Conservation (phyloP, 441 rosid species). For the Euphorbia celastroides region DNA sequence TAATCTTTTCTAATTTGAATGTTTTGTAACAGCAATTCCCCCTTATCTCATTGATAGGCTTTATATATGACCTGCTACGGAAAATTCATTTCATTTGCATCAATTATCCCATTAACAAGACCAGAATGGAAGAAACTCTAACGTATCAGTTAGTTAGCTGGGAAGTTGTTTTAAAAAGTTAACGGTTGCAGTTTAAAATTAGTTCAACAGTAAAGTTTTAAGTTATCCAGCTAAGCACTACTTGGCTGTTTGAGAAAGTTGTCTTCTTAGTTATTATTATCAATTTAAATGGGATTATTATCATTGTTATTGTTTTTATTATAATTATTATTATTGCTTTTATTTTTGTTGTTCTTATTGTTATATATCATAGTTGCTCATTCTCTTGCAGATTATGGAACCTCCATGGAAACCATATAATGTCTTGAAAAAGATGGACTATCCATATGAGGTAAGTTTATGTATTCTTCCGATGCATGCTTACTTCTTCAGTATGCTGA, state of each 20-base stretch:
- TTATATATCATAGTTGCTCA: conserved; percentile 4
- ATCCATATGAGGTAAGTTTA: conserved; percentile 76
- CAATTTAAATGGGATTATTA: no score
- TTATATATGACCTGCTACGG: neutral
- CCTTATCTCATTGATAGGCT: neutral
- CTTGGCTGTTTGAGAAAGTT: neutral
- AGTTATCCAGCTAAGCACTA: neutral
- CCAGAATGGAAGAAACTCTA: neutral
- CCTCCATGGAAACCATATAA: conserved; percentile 93
- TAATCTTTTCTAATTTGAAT: neutral
- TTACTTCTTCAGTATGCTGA: conserved; percentile 4
- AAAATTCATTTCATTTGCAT: neutral
- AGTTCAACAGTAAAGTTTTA: conserved; percentile 2
- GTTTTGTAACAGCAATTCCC: neutral
- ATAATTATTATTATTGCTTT: no score
- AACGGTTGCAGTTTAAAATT: neutral
- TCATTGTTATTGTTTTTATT: no score
- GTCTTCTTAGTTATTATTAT: neutral
- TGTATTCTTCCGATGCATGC: conserved; percentile 7
- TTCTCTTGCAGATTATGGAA: conserved; percentile 70
- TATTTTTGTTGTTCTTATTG: no score
- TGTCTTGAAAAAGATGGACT: conserved; percentile 78
- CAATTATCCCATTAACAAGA: conserved; percentile 7
- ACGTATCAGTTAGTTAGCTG: neutral
- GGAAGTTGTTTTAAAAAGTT: neutral